Evolutionary conservation across 768 basidiomycete species (phyloP).

Genomic region (Dictyophora rubrovolvata): DNA sequence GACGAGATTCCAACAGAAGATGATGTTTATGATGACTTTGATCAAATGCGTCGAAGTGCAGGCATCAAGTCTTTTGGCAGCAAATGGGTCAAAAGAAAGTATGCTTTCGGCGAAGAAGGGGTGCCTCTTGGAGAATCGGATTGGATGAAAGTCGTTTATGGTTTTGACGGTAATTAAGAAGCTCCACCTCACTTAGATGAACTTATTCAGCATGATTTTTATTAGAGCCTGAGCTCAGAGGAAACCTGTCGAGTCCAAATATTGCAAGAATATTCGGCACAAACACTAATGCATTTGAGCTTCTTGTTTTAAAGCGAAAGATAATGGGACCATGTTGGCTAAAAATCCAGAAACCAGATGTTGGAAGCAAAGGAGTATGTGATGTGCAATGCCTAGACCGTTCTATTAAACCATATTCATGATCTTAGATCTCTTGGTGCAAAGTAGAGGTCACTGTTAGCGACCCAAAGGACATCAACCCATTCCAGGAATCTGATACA

Average conservation of each 20-base stretch:
- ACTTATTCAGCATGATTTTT: neutral
- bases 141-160: constrained; percentile 93
- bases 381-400: neutral
- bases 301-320: constrained; percentile 88
- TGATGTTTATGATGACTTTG: constrained; percentile 79
- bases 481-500: constrained; percentile 63
- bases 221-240: constrained; percentile 65
- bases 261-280: constrained; percentile 86
- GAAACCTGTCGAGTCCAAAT: constrained; percentile 66
- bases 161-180: constrained; percentile 59
- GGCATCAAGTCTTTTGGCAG: constrained; percentile 69
- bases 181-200: neutral
- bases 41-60: constrained; percentile 59
- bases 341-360: constrained; percentile 61
- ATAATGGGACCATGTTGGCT: constrained; percentile 99
- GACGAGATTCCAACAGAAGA: constrained; percentile 59
- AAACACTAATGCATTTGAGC: constrained; percentile 85
- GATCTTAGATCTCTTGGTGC: constrained; percentile 83
- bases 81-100: constrained; percentile 82
- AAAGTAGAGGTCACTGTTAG: constrained; percentile 79
- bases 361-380: constrained; percentile 74
- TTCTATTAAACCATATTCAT: neutral
- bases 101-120: constrained; percentile 82
- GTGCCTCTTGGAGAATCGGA: constrained; percentile 69
- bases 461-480: constrained; percentile 83